Evolutionary conservation across 2,329 filamentous ascomycete genomes (phyloP), one percentile per base, ranked within the genome.

Genomic region (Colletotrichum navitas): DNA sequence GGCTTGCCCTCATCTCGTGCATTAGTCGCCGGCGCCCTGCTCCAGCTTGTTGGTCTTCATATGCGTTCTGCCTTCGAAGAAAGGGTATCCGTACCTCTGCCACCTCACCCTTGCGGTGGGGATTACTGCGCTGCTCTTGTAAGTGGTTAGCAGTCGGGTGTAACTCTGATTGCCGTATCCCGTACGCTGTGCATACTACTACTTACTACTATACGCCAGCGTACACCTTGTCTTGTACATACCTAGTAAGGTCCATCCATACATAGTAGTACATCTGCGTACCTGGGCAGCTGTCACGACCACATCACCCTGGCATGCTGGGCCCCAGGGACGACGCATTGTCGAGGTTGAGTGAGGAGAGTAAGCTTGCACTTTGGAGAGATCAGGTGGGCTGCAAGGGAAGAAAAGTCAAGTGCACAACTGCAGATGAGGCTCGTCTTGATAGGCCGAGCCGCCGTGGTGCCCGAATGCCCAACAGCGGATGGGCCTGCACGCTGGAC

Each of bases 11-110:
- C 55, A 65, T 54, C 41, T 66, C 41, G 47, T 29, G 26, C 45
- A 29, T 58, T 58, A 55, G 63, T 70, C 63, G 63, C 63, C 16
- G 56, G 63, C 49, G 36, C 68, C 63, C 66, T 67, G 68, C 63
- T 61, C 55, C 52, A 59, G 11, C n/a, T 36, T 24, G 39, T 36
- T 24, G 39, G 32, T 51, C 32, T 26, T 68, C 36, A 14, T 63
- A 62, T 45, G 26, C 49, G 56, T 41, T 18, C 45, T 36, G 66
- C 63, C 67, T 51, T 49, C 43, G 34, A 18, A 56, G 54, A 34
- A 56, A 24, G 24, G 58, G 45, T 11, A 47, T 47, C 45, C 45
- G 21, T 43, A 34, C 66, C 51, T 52, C 29, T 16, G 24, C 24
- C 16, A 63, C 32, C 45, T 63, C 47, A 41, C 47, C 26, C 26